Evolutionary conservation across 1,284 basidiomycete genomes (phyloP).

Genomic region (Leccinum fallax): DNA sequence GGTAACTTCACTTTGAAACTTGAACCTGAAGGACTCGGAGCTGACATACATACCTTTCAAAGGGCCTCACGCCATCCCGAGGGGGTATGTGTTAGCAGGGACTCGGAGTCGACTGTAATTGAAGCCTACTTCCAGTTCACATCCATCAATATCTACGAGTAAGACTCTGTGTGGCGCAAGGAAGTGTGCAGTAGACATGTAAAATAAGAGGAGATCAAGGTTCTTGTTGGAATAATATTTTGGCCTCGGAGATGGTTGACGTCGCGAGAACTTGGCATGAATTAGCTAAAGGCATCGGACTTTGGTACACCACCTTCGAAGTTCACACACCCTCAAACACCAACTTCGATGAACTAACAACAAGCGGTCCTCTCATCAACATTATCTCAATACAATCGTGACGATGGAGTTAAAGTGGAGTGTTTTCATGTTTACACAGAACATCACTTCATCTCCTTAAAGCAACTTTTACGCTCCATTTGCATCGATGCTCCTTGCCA

Average conservation of each 20-base stretch:
- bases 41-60: no score
- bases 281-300: not conserved
- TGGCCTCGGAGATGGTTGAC: no score
- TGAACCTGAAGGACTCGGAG: no score
- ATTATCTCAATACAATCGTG: not conserved
- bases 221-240: not conserved
- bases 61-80: no score
- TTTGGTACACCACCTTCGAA: not conserved
- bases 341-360: not conserved
- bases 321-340: not conserved
- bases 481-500: not conserved
- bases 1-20: no score
- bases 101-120: no score
- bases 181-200: not conserved
- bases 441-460: not conserved
- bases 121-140: conserved; percentile 57
- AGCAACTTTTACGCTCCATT: not conserved
- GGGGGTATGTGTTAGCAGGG: no score
- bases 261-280: no score
- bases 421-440: not conserved
- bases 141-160: conserved; percentile 40
- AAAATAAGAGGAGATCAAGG: not conserved
- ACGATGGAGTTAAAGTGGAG: not conserved
- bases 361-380: not conserved
- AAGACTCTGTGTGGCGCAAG: not conserved